Base-by-base conservation (phyloP, 1,139 yeast species). In the Williopsis jadinii region DNA sequence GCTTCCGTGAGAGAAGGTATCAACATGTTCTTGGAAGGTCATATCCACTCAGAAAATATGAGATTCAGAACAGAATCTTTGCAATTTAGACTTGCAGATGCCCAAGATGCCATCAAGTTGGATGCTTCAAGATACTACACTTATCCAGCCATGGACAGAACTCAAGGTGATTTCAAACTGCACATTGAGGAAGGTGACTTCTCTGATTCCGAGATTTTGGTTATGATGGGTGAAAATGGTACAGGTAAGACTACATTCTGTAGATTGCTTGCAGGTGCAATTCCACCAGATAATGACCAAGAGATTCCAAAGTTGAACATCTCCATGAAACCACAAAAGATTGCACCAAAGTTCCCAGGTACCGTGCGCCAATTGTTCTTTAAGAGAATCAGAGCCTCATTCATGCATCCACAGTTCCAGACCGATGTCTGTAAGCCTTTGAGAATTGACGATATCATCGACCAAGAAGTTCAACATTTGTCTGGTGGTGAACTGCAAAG, bases 401-500 rank as follows among this genome's bases (percentile, higher is more conserved):
- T 92, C 73, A 74, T 92, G 64, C 90, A 81, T 66, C 97, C 97
- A 41, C 98, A 92, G 69, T 92, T 92, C 71, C 97, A 92, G 70
- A 85, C 97, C 43, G 98, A 92, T 70, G 98, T 92, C 42, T 87
- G 87, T 57, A 92, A 92, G 69, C 98, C 98, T 43, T 75, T 92
- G 63, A 84, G 74, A 62, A 88, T 92, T 53, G 98, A 92, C 56
- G 90, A 84, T 61, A 86, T 92, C 55, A 82, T 92, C 52, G 98
- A 92, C 65, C 96, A 92, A 66, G 97, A 92, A 69, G 98, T 92
- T 43, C 96, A 87, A 71, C 87, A 88, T 55, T 73, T 92, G 66
- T 90, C 97, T 41, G 99, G 98, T 73, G 98, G 98, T 80, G 99
- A 92, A 71, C 77, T 92, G 71, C 98, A 92, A 73, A 84, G 99